Base-by-base conservation (phyloP, 805 yeast genomes). In the Priceomyces carsonii region DNA sequence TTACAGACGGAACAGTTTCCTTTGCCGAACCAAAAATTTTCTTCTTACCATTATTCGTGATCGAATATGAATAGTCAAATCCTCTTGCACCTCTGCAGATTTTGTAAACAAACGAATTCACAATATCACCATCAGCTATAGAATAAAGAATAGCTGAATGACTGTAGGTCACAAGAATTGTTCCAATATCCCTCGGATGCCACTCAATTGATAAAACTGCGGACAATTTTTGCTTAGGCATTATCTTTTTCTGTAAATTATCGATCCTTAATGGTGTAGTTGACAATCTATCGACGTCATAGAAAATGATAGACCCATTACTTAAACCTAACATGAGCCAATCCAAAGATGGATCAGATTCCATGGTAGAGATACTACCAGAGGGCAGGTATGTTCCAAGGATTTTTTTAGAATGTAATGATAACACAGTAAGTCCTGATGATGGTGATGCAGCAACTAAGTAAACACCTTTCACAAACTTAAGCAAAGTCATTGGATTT, bases 171-270 rank as follows among this genome's bases (percentile, higher is more conserved):
- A 93, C 75, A 44, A 93, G 68, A 2, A 93, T 40, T 0, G 83
- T 71, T 0, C 95, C 91, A 6, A 88, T 69, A 55, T 93, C 97
- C 43, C 97, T 72, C 4, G 99, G 99, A 51, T 87, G 93, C 75
- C 95, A 72, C 43, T 79, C 77, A 3, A 93, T 59, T 0, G 82
- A 67, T 1, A 77, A 54, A 1, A 89, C 93, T 1, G 85, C 79
- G 0, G 89, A 80, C 42, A 75, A 44, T 12, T 73, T 69, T 26
- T 75, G 80, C 33, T 73, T 71, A 0, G 86, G 80, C 28, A 81
- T 62, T 3, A 78, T 66, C 29, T 41, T 55, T 41, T 77, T 77
- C 53, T 89, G 96, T 20, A 85, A 66, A 51, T 85, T 86, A 34
- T 78, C 83, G 16, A 93, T 66, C 35, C 80, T 72, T 39, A 77